Evolutionary conservation across 140 eudicot species (phyloP), one percentile per base, ranked within the genome.

Genomic region (Erigeron philadelphicus): DNA sequence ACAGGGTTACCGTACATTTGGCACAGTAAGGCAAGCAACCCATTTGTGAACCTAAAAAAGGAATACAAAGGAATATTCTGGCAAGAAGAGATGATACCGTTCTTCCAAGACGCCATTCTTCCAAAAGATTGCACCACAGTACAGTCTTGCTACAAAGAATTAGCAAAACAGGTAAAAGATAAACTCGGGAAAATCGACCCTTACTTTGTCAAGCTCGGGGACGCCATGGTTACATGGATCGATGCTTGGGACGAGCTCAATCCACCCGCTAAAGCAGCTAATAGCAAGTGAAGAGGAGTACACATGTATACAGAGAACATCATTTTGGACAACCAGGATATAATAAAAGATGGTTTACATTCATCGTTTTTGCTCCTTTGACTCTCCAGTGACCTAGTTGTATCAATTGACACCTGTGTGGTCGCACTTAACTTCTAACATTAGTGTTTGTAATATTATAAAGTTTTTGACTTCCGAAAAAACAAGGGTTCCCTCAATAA

Each of bases 51-150:
- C 90, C 82, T 87, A 52, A 90, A 81, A 77, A 90, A 90, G 53
- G 97, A 87, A 80, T 90, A 90, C 93, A 87, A 87, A 61, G 97
- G 97, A 61, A 90, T 90, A 9, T 90, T 87, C 75, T 90, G 97
- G 97, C 97, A 90, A 83, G 97, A 90, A 83, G 97, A 90, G 76
- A 85, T 87, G 70, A 90, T 90, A 60, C 97, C 97, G 0, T 90
- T 90, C 84, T 90, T 90, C 82, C 97, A 90, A 78, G 71, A 81
- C 3, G 70, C 78, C 18, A 75, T 69, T 40, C 82, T 90, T 40
- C 84, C 95, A n/a, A 90, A 90, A 65, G 95, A 87, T 17, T 81
- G 89, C 74, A 83, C 87, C 18, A 84, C 97, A 5, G 97, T 90
- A 40, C 97, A 90, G 57, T 72, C 87, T 10, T 90, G 97, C 81